Base-by-base conservation (phyloP, 1,284 basidiomycete genomes). In the Papiliotrema laurentii region DNA sequence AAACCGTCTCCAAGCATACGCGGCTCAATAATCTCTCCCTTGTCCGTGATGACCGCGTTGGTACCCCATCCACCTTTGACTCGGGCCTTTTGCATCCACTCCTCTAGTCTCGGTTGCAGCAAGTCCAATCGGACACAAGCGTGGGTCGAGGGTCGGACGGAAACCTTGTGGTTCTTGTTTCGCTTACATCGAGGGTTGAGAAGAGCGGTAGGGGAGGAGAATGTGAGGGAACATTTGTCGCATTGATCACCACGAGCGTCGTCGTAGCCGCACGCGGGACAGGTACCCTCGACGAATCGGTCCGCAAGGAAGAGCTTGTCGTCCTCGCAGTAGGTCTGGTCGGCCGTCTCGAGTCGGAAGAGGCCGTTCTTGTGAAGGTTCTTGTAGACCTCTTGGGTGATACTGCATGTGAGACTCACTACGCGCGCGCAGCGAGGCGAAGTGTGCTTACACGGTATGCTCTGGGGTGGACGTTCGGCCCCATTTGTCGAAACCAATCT, bases 191-290 rank as follows among this genome's bases (percentile, higher is more conserved):
- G 84, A n/a, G 96, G 96, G 63, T 93, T 85, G 73, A 96, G 81
- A 53, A 99, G 83, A 64, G 97, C 92, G 53, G 94, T 82, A 2
- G 92, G 89, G 53, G 96, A 94, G 30, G 80, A 77, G 46, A 96
- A 82, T 7, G 94, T 96, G 56, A 91, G 83, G 36, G 86, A 84
- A 68, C 96, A 99, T 53, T 84, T 81, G 73, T 99, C 96, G 74
- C 96, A 99, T 78, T 99, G 96, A 73, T 99, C 96, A 10, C 96
- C 96, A 40, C 96, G 87, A 33, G 94, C 96, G 60, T 97, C 94
- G 54, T 90, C 85, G 56, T 85, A 89, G 47, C 80, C 80, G 69
- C 93, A 97, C 72, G 93, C 80, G 2, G 93, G 92, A 71, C 92
- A 97, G 41, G 81, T 89, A 13, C 92, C 92, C 72, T 96, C 92